Conservation (phyloP, 345 rosid species). For the Barbarea vulgaris region DNA sequence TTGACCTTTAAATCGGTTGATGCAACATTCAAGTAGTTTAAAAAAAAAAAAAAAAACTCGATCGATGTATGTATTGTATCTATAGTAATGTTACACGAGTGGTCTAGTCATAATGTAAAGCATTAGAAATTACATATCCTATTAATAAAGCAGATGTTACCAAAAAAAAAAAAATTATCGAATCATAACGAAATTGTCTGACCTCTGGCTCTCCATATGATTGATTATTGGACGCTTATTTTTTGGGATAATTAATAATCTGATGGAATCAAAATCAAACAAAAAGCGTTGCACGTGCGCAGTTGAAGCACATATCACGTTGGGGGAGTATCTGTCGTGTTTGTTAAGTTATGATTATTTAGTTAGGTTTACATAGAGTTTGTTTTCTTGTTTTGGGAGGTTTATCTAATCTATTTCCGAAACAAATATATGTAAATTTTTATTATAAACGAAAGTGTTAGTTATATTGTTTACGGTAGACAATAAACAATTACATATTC, state of each 20-base stretch:
- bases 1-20: constrained; percentile 27
- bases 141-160: not conserved
- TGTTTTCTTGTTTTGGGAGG: not conserved
- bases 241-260: not conserved
- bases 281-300: constrained; percentile 30
- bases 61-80: constrained; percentile 6
- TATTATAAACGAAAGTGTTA: not conserved
- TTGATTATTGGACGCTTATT: constrained; percentile 16
- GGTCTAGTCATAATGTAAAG: not conserved
- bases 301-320: constrained; percentile 26
- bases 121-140: not conserved
- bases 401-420: not conserved
- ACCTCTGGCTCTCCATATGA: constrained; percentile 35
- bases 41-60: not conserved
- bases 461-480: not conserved
- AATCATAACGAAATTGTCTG: not conserved
- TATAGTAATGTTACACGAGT: not conserved
- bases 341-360: not conserved
- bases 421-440: not conserved
- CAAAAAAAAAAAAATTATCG: not conserved
- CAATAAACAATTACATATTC: not conserved
- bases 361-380: not conserved
- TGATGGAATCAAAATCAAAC: not conserved
- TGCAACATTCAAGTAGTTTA: constrained; percentile 15
- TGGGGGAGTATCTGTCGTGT: constrained; percentile 14